Evolutionary conservation across 2,329 filamentous ascomycete species (phyloP).

Genomic region (Fusarium xylarioides): DNA sequence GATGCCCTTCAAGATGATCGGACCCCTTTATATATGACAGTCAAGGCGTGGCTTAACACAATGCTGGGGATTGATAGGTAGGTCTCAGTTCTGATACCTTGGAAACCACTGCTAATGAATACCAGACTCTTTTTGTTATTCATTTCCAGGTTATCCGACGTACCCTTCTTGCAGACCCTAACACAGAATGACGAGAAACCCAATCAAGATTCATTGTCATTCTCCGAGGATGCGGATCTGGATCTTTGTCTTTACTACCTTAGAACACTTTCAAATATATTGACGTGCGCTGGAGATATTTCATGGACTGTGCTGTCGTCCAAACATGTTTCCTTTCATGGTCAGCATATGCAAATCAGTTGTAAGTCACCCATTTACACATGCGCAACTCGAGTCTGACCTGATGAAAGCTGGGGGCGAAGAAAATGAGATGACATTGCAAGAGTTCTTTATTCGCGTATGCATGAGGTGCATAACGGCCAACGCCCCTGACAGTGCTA

Average conservation of each 20-base stretch:
- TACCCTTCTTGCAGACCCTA: constrained; percentile 58
- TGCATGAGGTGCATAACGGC: constrained; percentile 68
- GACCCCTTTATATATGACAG: constrained; percentile 78
- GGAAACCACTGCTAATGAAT: background rate
- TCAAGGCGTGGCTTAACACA: constrained; percentile 81
- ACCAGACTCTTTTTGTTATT: constrained; percentile 69
- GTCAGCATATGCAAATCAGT: constrained; percentile 48
- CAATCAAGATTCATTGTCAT: constrained; percentile 26
- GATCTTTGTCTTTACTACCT: constrained; percentile 83
- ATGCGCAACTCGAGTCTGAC: constrained; percentile 29
- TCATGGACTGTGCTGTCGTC: constrained; percentile 77
- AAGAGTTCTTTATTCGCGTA: constrained; percentile 73
- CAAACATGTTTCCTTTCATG: constrained; percentile 53
- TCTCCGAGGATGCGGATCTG: constrained; percentile 71
- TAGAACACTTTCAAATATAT: constrained; percentile 78
- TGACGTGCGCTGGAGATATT: constrained; percentile 68
- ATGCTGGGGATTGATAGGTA: constrained; percentile 71
- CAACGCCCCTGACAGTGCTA: constrained; percentile 31
- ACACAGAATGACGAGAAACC: constrained; percentile 24
- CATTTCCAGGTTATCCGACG: constrained; percentile 64
- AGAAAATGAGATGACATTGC: constrained; percentile 67
- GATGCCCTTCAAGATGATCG: constrained; percentile 79
- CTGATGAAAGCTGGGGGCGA: constrained; percentile 55
- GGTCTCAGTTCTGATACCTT: constrained; percentile 22
- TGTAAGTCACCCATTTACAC: constrained; percentile 54